Evolutionary conservation across 1,139 yeast genomes (phyloP).

Genomic region (Hyphopichia fennica): DNA sequence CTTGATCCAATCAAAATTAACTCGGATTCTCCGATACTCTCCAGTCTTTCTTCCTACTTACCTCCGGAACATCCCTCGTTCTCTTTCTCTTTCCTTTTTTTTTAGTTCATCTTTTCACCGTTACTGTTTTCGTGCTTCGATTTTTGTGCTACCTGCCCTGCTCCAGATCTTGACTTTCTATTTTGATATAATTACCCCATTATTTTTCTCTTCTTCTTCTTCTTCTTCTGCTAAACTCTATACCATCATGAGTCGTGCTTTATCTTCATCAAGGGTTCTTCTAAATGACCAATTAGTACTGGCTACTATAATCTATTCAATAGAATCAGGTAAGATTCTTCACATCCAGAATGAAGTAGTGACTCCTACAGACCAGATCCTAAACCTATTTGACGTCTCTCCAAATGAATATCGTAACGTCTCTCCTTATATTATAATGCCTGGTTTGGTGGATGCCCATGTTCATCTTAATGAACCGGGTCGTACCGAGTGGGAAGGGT

Average conservation of each 20-base stretch:
- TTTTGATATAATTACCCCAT: no score
- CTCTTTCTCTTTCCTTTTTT: no score
- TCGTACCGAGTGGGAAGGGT: conserved; percentile 94
- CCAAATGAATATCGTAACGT: conserved; percentile 50
- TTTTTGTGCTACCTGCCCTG: no score
- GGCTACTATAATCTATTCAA: conserved; percentile 69
- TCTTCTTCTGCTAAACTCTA: neutral
- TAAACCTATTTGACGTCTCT: conserved; percentile 41
- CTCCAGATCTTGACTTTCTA: no score
- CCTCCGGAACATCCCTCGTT: neutral
- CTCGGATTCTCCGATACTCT: neutral
- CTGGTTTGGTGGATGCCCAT: conserved; percentile 92
- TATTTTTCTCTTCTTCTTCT: neutral
- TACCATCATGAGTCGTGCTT: conserved; percentile 32
- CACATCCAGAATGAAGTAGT: conserved; percentile 43
- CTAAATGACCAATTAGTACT: conserved; percentile 49
- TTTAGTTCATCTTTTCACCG: no score
- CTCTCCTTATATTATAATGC: conserved; percentile 69
- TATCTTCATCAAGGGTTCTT: conserved; percentile 66
- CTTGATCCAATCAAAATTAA: neutral
- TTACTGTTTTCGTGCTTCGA: no score
- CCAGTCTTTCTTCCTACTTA: neutral
- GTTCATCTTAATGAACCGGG: conserved; percentile 95
- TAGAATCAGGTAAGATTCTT: conserved; percentile 64
- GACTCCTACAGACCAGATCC: conserved; percentile 33